phyloP scores from a whole-genome alignment of 1,284 basidiomycete species.

The Ganoderma sinense region DNA sequence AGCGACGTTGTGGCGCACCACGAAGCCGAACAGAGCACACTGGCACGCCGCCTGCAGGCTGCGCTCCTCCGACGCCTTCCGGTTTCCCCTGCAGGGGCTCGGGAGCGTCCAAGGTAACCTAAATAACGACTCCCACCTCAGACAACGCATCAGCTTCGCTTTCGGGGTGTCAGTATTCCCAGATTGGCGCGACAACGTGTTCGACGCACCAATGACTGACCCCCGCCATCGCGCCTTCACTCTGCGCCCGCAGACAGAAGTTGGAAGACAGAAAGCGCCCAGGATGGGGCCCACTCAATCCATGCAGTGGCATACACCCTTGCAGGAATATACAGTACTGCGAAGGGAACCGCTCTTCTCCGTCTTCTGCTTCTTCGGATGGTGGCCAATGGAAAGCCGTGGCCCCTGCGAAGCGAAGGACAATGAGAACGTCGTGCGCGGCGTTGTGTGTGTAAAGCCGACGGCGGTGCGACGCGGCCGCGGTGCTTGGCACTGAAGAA shows the following conservation, averaged over 20 bases:
- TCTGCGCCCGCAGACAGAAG: not conserved
- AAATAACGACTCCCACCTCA: not conserved
- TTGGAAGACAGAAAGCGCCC: not conserved
- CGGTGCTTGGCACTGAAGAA: not conserved
- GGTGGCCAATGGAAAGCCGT: not conserved
- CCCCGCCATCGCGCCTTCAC: not conserved
- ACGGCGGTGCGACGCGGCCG: not conserved
- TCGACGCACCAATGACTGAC: not conserved
- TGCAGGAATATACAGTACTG: not conserved
- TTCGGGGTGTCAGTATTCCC: not conserved
- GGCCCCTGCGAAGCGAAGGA: not conserved
- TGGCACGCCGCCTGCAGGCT: not conserved
- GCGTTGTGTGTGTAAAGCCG: not conserved
- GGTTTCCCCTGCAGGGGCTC: not conserved
- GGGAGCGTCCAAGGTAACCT: not conserved
- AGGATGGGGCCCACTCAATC: not conserved
- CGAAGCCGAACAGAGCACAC: not conserved
- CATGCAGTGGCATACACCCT: not conserved
- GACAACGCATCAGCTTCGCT: not conserved
- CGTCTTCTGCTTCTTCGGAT: not conserved
- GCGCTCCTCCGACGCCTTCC: not conserved
- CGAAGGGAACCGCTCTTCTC: not conserved
- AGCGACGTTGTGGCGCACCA: not conserved
- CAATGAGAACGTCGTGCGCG: not conserved
- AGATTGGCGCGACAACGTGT: not conserved